Conservation (phyloP, 129 eudicot species). For the Kitagawia praeruptora region DNA sequence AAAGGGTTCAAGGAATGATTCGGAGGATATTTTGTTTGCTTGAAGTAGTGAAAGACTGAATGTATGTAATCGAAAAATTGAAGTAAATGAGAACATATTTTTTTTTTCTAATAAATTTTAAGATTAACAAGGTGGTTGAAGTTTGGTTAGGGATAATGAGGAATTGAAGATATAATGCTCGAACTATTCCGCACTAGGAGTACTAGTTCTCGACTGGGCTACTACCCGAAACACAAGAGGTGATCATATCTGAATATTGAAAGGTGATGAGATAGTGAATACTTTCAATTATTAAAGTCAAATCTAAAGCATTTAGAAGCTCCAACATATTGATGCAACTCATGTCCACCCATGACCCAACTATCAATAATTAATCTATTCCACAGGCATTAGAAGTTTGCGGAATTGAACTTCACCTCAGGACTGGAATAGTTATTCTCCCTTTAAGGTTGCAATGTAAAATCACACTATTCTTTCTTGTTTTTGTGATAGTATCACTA, state of each 20-base stretch:
- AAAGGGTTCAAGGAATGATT: not conserved
- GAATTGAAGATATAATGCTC: not conserved
- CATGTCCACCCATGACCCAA: not conserved
- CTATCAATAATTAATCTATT: not conserved
- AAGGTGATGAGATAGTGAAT: not conserved
- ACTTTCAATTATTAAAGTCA: not conserved
- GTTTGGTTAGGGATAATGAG: not conserved
- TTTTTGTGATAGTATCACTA: not conserved
- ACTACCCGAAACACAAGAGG: not conserved
- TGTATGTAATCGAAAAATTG: not conserved
- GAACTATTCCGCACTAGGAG: not conserved
- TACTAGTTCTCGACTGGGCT: not conserved
- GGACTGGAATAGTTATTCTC: no score
- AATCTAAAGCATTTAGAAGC: not conserved
- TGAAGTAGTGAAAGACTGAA: not conserved
- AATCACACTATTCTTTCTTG: not conserved
- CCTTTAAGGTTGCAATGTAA: not conserved
- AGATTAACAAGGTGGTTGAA: not conserved
- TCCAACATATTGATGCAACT: not conserved
- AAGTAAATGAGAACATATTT: not conserved
- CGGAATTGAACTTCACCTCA: not conserved
- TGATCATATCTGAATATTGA: not conserved
- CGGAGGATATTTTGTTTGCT: not conserved
- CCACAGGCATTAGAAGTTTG: not conserved
- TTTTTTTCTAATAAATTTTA: not conserved